Base-by-base conservation (phyloP, 768 basidiomycete genomes). In the Panus rudis region DNA sequence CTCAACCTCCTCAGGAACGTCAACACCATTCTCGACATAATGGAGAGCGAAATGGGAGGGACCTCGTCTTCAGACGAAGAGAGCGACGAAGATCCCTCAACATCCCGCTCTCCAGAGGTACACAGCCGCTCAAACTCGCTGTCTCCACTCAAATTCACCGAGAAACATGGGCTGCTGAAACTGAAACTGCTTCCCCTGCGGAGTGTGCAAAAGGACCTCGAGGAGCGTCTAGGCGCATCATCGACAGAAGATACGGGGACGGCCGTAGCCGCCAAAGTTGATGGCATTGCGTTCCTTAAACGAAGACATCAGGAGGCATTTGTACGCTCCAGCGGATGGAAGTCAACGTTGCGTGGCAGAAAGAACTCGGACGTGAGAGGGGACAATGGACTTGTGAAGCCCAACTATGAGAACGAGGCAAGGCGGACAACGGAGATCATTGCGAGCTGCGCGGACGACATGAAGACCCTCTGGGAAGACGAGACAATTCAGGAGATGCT, bases 1-100 rank as follows among this genome's bases (percentile, higher is more conserved):
- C 75, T 89, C 52, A 90, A 90, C 58, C 76, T 90, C 59, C 71
- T 88, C 41, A 78, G 83, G 54, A 86, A 84, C 48, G 71, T 85
- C 52, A 76, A 81, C 48, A 64, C 67, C 22, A 75, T 84, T 34
- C 67, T 86, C 17, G 73, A 82, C 38, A 64, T 74, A 30, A 65
- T 84, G 31, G 55, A 62, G 13, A 70, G 69, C 25, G 81, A 83
- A 51, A 78, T 50, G 49, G 31, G 28, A 6, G 21, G 16, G 33
- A 5, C 45, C 1, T 26, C 37, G 12, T 19, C 45, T 3, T 20
- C 22, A 14, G 24, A 39, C 23, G 40, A 45, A 17, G 33, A 35
- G 24, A 37, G 30, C 41, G 46, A 47, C 7, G 35, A 30, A 22
- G 32, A 39, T 16, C 13, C 30, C 4, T 8, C 8, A 30, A 41